A percentile compares a stretch with the other conserved stretches of the same genome.
Conservation (phyloP, 2,329 filamentous ascomycete species). For the Tolypocladium ophioglossoides region DNA sequence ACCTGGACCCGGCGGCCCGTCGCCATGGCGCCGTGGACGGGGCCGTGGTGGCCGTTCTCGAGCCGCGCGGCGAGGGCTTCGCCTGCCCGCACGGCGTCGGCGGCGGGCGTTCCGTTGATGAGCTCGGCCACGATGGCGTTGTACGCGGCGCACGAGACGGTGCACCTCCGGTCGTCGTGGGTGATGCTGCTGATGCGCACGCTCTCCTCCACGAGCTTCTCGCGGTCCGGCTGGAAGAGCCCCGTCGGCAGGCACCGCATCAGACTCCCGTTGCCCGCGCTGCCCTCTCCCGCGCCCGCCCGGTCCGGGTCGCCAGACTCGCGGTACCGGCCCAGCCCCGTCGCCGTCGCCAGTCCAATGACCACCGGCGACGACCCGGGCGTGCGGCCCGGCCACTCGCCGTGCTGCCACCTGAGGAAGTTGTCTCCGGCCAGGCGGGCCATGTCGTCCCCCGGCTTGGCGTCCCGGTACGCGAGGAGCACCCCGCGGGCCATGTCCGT, state of each 20-base stretch:
- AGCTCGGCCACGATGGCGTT: constrained; percentile 25
- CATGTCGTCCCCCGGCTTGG: constrained; percentile 14
- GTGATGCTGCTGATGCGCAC: constrained; percentile 27
- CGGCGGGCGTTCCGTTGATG: constrained; percentile 12
- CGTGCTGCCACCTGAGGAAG: constrained; percentile 30
- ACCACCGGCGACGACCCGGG: constrained; percentile 23
- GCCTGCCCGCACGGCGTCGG: constrained; percentile 19
- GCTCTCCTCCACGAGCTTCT: constrained; percentile 19
- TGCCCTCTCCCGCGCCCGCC: constrained; percentile 25
- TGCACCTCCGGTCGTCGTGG: constrained; percentile 25
- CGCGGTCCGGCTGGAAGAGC: constrained; percentile 21
- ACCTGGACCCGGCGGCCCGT: constrained; percentile 16
- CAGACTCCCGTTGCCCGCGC: constrained; percentile 33
- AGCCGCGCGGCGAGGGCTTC: constrained; percentile 10
- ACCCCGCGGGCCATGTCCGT: constrained; percentile 36
- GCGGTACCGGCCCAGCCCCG: constrained; percentile 20
- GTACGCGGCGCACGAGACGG: constrained; percentile 27
- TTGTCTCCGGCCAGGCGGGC: constrained; percentile 22
- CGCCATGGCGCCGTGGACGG: constrained; percentile 15
- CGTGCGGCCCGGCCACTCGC: constrained; percentile 30
- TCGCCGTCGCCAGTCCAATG: constrained; percentile 27
- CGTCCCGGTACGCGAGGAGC: constrained; percentile 29
- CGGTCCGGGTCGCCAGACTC: constrained; percentile 15
- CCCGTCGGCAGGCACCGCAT: constrained; percentile 37
- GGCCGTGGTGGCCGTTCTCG: constrained; percentile 7